Percentiles rank a stretch among this genome's conserved stretches.
phyloP scores from a whole-genome alignment of 2,329 filamentous ascomycete genomes.

The Chaetomiaceae sp. region DNA sequence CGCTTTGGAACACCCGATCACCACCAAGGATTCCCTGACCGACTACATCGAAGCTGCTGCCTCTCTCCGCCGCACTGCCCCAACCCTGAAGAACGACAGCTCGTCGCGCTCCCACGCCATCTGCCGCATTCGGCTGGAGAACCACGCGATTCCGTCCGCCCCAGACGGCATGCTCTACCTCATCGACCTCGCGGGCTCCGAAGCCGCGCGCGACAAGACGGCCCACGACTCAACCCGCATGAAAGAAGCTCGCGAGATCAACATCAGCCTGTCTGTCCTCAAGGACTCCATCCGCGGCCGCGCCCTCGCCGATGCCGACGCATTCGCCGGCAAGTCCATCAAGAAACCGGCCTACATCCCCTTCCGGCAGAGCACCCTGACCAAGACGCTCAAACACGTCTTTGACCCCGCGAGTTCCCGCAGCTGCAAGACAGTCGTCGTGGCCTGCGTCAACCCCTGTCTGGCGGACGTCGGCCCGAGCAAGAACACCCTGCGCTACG shows the following conservation, averaged over 20 bases:
- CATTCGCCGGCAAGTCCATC: slow-evolving; percentile 4
- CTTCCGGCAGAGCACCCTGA: slow-evolving; percentile 44
- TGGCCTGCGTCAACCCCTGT: slow-evolving; percentile 47
- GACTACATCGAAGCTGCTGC: slow-evolving; percentile 36
- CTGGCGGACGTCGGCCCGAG: slow-evolving; percentile 40
- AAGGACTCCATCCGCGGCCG: slow-evolving; percentile 51
- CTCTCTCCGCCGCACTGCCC: slow-evolving; percentile 38
- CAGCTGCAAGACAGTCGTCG: slow-evolving; percentile 40
- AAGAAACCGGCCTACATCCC: slow-evolving; percentile 40
- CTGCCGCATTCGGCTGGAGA: slow-evolving; percentile 43
- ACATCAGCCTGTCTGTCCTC: slow-evolving; percentile 44
- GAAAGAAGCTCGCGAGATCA: slow-evolving; percentile 45
- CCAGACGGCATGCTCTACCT: slow-evolving; percentile 44
- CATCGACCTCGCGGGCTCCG: slow-evolving; percentile 47
- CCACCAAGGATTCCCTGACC: slow-evolving; percentile 29
- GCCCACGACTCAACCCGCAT: slow-evolving; percentile 41
- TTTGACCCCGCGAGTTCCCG: slow-evolving; percentile 41
- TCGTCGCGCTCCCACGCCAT: slow-evolving; percentile 48
- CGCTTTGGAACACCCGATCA: slow-evolving; percentile 37
- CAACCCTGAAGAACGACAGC: slow-evolving; percentile 43
- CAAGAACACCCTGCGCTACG: slow-evolving; percentile 48
- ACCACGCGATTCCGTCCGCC: slow-evolving; percentile 26
- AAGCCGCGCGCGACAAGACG: slow-evolving; percentile 41
- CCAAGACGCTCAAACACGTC: slow-evolving; percentile 46
- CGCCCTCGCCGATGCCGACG: slow-evolving; percentile 33